Evolutionary conservation across 345 rosid species (phyloP).

Genomic region (Hibiscus syriacus): DNA sequence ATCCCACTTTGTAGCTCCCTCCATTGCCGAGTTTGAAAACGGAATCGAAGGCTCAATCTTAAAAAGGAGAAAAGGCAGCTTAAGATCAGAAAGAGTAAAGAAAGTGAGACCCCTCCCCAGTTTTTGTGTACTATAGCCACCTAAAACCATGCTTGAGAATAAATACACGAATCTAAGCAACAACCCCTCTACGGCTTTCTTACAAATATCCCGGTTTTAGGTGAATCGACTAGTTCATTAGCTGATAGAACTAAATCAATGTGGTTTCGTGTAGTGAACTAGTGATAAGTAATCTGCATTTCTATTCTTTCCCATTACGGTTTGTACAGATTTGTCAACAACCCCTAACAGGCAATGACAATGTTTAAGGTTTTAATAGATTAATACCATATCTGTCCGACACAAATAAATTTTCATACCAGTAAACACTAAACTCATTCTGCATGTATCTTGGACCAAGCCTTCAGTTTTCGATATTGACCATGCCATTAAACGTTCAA

Average conservation of each 20-base stretch:
- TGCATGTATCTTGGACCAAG: neutral
- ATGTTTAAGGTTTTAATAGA: neutral
- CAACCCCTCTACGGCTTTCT: neutral
- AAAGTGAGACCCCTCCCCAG: neutral
- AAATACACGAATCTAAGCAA: neutral
- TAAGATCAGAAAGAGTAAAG: slow-evolving; percentile 3
- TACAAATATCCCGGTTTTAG: neutral
- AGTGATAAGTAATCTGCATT: neutral
- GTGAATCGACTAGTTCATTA: neutral
- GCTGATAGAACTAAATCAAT: neutral
- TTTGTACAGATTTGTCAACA: neutral
- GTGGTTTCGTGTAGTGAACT: neutral
- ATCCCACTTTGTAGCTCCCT: slow-evolving; percentile 74
- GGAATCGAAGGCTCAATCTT: slow-evolving; percentile 51
- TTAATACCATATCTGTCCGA: neutral
- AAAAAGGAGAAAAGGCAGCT: slow-evolving; percentile 7
- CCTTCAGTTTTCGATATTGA: neutral
- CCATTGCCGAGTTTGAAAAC: slow-evolving; percentile 53
- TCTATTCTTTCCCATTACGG: neutral
- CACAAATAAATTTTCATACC: neutral
- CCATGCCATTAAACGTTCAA: neutral
- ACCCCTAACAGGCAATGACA: neutral
- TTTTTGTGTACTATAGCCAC: neutral
- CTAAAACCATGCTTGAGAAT: neutral
- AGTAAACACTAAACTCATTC: neutral